Base-by-base conservation (phyloP, 1,139 yeast genomes). In the Yarrowia galli region DNA sequence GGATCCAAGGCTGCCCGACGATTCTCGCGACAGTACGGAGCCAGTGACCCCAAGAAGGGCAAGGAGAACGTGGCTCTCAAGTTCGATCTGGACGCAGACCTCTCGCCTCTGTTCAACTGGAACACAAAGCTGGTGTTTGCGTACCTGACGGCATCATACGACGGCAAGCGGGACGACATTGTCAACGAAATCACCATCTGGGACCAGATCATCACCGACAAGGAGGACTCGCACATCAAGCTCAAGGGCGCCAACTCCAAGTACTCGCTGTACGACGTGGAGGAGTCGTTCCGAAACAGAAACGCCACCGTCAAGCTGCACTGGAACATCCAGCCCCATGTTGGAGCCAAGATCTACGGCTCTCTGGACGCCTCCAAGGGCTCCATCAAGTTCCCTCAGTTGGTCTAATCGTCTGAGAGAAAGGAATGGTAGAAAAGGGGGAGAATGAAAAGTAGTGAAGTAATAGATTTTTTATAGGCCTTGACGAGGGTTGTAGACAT, bases 51-150 rank as follows among this genome's bases (percentile, higher is more conserved):
- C 61, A 85, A 61, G 15, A 61, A 84, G 70, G 88, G 92, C 58
- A 93, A 91, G 79, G 98, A 95, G 74, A 92, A 92, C 76, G 84
- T 89, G 68, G 85, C 85, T 74, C 78, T 92, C 56, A 80, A 79
- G 20, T 92, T 93, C 75, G 97, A 92, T 76, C 80, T 95, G 69
- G 86, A 86, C 12, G 84, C 81, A 2, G 92, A 89, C 73, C 77
- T 95, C 73, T 77, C 89, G 0, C 87, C 92, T 1, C 82, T 95
- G 68, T 93, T 93, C 84, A 92, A 91, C 78, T 95, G 98, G 98
- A 95, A 95, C 79, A 95, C 99, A 15, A 95, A 95, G 75, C 99
- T 95, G 78, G 87, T 95, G 23, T 93, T 95, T 76, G 90, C 89
- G 6, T 95, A 93, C 74, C 82, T 95, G 70, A 91, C 97, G 1